Conservation (phyloP, 2,329 filamentous ascomycete genomes). For the Penicillium frequentans region DNA sequence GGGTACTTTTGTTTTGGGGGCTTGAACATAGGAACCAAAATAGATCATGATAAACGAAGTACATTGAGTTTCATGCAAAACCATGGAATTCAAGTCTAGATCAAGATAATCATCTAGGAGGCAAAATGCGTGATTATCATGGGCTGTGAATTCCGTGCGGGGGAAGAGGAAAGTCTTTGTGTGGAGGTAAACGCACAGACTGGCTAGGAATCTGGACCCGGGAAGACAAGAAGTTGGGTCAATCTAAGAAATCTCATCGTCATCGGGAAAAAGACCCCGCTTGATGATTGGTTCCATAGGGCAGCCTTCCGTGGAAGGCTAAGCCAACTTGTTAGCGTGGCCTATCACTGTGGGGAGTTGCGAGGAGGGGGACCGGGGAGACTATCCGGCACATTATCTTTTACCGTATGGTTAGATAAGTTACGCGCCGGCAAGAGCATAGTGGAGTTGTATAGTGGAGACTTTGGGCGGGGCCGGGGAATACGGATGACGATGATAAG, state of each 20-base stretch:
- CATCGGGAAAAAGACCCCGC: neutral
- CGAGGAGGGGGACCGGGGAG: neutral
- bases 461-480: neutral
- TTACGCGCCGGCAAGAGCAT: neutral
- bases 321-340: neutral
- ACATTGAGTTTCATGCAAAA: neutral
- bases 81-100: neutral
- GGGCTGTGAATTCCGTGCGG: neutral
- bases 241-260: conserved; percentile 6
- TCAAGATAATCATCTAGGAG: neutral
- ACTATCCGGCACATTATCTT: neutral
- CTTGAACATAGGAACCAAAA: neutral
- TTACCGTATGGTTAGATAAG: neutral
- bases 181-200: neutral
- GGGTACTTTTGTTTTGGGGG: neutral
- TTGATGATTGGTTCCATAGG: conserved; percentile 4
- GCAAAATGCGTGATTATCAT: neutral
- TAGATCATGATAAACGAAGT: neutral
- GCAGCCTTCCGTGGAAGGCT: conserved; percentile 3
- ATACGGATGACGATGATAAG: conserved; percentile 1
- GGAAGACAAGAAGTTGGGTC: conserved; percentile 1
- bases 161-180: neutral
- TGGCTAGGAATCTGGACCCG: conserved; percentile 15
- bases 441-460: neutral
- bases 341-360: neutral